A percentile compares a stretch with the other conserved stretches of the same genome.
Evolutionary conservation across 768 basidiomycete species (phyloP).

Genomic region (Termitomyces sp.): DNA sequence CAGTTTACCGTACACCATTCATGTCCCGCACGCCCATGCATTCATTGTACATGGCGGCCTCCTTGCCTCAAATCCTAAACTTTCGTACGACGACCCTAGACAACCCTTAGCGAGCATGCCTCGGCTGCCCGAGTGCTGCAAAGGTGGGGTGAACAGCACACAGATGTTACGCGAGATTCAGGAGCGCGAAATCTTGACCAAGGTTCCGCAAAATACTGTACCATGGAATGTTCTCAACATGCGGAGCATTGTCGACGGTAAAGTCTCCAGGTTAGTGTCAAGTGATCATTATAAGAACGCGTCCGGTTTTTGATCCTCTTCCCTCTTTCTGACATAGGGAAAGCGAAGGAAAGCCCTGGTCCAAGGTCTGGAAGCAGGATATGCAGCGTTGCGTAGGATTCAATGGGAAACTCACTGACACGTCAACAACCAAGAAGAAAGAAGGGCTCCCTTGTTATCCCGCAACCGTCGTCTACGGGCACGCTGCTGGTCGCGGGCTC

Average conservation of each 20-base stretch:
- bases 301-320: neutral
- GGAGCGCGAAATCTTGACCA: slow-evolving; percentile 61
- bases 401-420: slow-evolving; percentile 12
- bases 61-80: slow-evolving; percentile 65
- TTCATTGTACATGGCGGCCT: slow-evolving; percentile 85
- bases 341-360: slow-evolving; percentile 67
- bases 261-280: slow-evolving; percentile 38
- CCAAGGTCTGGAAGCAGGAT: slow-evolving; percentile 66
- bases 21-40: slow-evolving; percentile 71
- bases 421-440: slow-evolving; percentile 17
- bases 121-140: slow-evolving; percentile 17
- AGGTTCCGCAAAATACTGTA: slow-evolving; percentile 72
- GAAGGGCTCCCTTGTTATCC: slow-evolving; percentile 59
- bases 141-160: slow-evolving; percentile 15
- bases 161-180: slow-evolving; percentile 53
- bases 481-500: slow-evolving; percentile 74
- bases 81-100: slow-evolving; percentile 38
- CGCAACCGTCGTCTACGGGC: slow-evolving; percentile 82
- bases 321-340: slow-evolving; percentile 12
- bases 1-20: slow-evolving; percentile 68
- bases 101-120: slow-evolving; percentile 78
- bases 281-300: neutral
- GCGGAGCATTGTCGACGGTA: slow-evolving; percentile 46
- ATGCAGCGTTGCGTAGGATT: slow-evolving; percentile 60
- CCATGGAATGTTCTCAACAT: slow-evolving; percentile 80